phyloP scores from a whole-genome alignment of 2,329 filamentous ascomycete species.

The Claviceps purpurea region DNA sequence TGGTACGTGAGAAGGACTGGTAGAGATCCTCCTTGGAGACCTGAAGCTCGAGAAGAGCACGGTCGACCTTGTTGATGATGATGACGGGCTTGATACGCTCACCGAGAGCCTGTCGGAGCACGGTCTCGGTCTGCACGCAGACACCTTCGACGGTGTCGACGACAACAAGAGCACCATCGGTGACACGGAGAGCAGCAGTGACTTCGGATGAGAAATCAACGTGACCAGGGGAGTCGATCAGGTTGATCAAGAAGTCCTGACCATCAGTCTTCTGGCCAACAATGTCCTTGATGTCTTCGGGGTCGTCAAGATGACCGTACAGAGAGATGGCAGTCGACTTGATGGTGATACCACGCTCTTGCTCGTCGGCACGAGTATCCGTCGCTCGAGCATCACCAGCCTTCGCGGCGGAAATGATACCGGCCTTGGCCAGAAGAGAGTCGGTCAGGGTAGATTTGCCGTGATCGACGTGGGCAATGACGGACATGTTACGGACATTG shows the following conservation, averaged over 20 bases:
- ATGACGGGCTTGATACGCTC: slow-evolving; percentile 99
- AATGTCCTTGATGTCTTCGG: slow-evolving; percentile 91
- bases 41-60: slow-evolving; percentile 97
- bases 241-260: slow-evolving; percentile 98
- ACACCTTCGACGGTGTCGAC: slow-evolving; percentile 99
- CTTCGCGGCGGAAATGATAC: slow-evolving; percentile 98
- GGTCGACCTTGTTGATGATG: slow-evolving; percentile 99
- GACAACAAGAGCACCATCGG: slow-evolving; percentile 97
- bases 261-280: slow-evolving; percentile 76
- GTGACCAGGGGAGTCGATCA: slow-evolving; percentile 99
- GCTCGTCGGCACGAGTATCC: slow-evolving; percentile 93
- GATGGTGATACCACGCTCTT: slow-evolving; percentile 99
- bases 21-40: slow-evolving; percentile 98
- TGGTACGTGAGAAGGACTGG: slow-evolving; percentile 98
- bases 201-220: slow-evolving; percentile 99
- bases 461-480: slow-evolving; percentile 99
- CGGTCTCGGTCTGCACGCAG: slow-evolving; percentile 99
- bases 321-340: slow-evolving; percentile 99
- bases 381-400: slow-evolving; percentile 92
- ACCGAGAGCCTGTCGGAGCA: slow-evolving; percentile 95
- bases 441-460: slow-evolving; percentile 99
- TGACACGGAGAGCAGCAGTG: slow-evolving; percentile 98
- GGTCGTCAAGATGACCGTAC: slow-evolving; percentile 69
- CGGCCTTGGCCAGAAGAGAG: slow-evolving; percentile 95
- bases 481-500: slow-evolving; percentile 91